Conservation (phyloP, 495 filamentous ascomycete species). For the Corynascus novoguineensis region DNA sequence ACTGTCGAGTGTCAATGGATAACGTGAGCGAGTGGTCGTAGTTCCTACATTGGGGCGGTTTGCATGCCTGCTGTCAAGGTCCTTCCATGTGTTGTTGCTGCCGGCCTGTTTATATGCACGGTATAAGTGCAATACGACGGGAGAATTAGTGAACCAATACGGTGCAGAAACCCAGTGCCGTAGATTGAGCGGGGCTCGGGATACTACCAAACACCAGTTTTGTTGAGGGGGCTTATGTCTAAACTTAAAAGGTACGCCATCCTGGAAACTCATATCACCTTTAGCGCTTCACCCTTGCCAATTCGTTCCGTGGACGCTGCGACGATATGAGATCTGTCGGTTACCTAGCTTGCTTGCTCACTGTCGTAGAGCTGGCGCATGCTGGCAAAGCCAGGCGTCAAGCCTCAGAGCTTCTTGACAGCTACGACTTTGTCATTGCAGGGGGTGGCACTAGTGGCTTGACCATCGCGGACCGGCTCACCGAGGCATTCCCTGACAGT, state of each 20-base stretch:
- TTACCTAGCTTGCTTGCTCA: background rate
- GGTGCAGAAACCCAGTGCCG: background rate
- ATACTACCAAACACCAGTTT: too few relatives aligned
- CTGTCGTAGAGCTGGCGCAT: background rate
- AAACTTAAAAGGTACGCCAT: background rate
- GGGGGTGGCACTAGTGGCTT: conserved; percentile 39
- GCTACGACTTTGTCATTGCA: conserved; percentile 37
- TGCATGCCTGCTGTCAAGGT: too few relatives aligned
- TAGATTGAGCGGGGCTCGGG: conserved; percentile 6
- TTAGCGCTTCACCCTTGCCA: background rate
- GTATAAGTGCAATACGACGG: background rate
- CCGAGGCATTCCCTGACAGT: conserved; percentile 22
- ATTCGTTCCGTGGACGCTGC: background rate
- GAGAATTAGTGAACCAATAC: background rate
- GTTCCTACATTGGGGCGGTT: too few relatives aligned
- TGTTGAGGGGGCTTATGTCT: background rate
- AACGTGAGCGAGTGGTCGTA: too few relatives aligned
- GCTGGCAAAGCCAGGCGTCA: conserved; percentile 16
- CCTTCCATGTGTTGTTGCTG: background rate
- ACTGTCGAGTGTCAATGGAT: too few relatives aligned
- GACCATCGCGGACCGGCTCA: conserved; percentile 36
- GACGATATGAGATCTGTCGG: background rate
- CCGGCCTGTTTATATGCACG: background rate
- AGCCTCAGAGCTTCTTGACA: conserved; percentile 17
- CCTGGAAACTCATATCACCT: background rate